Conservation (phyloP, 176 grass and related monocot genomes). For the Phoenix roebelenii region DNA sequence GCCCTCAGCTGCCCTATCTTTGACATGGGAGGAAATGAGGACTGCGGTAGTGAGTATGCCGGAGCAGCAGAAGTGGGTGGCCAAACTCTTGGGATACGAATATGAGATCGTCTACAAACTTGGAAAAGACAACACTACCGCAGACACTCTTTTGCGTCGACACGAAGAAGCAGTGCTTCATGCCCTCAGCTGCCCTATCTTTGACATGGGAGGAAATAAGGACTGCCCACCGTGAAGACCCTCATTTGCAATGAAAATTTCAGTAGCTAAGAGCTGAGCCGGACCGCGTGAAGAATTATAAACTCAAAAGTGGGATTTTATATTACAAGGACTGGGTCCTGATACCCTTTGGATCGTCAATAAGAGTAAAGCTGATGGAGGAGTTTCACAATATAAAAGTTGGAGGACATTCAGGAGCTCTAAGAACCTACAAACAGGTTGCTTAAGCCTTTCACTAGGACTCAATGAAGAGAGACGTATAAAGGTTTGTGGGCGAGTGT, state of each 20-base stretch:
- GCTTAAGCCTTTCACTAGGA: neutral
- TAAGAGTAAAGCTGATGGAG: too few species aligned
- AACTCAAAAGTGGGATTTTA: too few species aligned
- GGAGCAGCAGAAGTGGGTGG: neutral
- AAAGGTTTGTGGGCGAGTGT: too few species aligned
- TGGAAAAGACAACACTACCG: neutral
- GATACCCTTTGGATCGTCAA: too few species aligned
- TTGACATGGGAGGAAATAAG: neutral
- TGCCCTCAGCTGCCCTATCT: neutral
- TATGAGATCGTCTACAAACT: neutral
- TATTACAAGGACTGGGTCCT: too few species aligned
- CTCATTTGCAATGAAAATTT: too few species aligned
- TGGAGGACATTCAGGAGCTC: neutral
- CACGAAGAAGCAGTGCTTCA: neutral
- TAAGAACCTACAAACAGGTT: neutral
- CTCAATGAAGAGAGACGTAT: too few species aligned
- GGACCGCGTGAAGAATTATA: too few species aligned
- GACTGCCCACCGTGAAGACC: too few species aligned
- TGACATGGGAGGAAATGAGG: neutral
- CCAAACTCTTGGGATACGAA: neutral
- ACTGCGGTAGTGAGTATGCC: neutral
- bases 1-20: too few species aligned
- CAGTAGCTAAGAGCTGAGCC: too few species aligned
- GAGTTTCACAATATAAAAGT: neutral
- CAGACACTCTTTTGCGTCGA: neutral